phyloP scores from a whole-genome alignment of 139 green algal species.

The Nannochloris sp. region DNA sequence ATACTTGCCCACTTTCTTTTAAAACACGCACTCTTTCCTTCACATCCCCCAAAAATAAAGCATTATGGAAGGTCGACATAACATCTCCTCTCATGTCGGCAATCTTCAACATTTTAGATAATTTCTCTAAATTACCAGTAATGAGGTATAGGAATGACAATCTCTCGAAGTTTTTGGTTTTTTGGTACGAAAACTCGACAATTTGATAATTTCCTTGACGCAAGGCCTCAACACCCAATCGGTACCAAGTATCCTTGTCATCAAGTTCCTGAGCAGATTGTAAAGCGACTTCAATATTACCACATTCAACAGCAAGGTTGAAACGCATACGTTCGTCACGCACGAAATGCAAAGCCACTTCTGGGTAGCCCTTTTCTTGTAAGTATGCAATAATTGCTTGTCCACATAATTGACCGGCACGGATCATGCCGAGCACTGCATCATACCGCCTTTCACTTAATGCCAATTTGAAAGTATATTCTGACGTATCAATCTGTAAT shows the following conservation, averaged over 20 bases:
- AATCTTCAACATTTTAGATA: conserved; percentile 98
- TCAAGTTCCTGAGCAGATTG: conserved; percentile 85
- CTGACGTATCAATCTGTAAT: conserved; percentile 87
- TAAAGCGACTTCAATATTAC: conserved; percentile 98
- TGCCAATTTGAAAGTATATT: conserved; percentile 99
- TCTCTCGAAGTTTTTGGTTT: conserved; percentile 95
- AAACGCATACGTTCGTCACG: conserved; percentile 89
- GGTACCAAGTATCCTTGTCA: conserved; percentile 94
- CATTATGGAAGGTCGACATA: conserved; percentile 95
- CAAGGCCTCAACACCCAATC: conserved; percentile 80
- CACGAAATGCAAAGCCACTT: conserved; percentile 96
- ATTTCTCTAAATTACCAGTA: conserved; percentile 87
- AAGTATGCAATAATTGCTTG: conserved; percentile 98
- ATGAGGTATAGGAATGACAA: conserved; percentile 99
- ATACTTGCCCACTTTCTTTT: conserved; percentile 82
- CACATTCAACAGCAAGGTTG: conserved; percentile 89
- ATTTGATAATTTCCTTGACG: conserved; percentile 95
- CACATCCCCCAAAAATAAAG: conserved; percentile 94
- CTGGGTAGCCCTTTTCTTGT: conserved; percentile 95
- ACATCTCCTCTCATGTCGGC: conserved; percentile 90
- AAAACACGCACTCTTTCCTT: conserved; percentile 73
- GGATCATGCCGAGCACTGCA: conserved; percentile 90
- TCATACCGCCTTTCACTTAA: conserved; percentile 91
- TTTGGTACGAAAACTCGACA: conserved; percentile 98
- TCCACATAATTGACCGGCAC: conserved; percentile 75